Evolutionary conservation across 1,139 yeast species (phyloP).

Genomic region (Groenewaldozyma sp.): DNA sequence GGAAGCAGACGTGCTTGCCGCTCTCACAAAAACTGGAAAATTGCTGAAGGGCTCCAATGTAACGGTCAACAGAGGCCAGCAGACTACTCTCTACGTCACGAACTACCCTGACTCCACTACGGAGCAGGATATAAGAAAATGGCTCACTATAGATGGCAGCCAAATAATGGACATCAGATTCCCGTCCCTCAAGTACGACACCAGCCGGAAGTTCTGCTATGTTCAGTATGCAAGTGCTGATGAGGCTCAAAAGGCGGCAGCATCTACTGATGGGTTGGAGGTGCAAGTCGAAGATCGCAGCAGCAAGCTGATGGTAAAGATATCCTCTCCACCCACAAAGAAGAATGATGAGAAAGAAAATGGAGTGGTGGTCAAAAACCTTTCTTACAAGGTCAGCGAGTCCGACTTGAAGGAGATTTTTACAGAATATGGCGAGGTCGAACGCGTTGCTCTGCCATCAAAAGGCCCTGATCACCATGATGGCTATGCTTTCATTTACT

Average conservation of each 20-base stretch:
- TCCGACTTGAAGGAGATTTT: slow-evolving; percentile 27
- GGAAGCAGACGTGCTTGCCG: slow-evolving; percentile 45
- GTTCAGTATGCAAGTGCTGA: slow-evolving; percentile 45
- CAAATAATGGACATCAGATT: slow-evolving; percentile 47
- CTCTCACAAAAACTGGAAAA: slow-evolving; percentile 53
- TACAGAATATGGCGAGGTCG: slow-evolving; percentile 40
- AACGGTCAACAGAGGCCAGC: slow-evolving; percentile 36
- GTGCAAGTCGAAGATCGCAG: slow-evolving; percentile 24
- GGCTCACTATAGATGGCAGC: slow-evolving; percentile 44
- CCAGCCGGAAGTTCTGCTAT: slow-evolving; percentile 66
- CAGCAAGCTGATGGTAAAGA: slow-evolving; percentile 41
- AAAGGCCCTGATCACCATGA: slow-evolving; percentile 22
- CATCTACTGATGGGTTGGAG: slow-evolving; percentile 34
- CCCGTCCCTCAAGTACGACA: slow-evolving; percentile 53
- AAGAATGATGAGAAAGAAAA: slow-evolving; percentile 45
- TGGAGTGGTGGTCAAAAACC: slow-evolving; percentile 41
- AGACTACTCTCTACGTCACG: slow-evolving; percentile 55
- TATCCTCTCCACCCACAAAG: slow-evolving; percentile 44
- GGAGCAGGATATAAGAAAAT: slow-evolving; percentile 29
- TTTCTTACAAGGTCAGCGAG: slow-evolving; percentile 36
- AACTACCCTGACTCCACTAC: slow-evolving; percentile 51
- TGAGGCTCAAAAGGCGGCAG: slow-evolving; percentile 43
- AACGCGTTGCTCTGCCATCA: slow-evolving; percentile 24
- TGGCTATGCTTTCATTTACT: slow-evolving; percentile 30
- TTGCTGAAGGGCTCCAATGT: slow-evolving; percentile 37